Evolutionary conservation across 495 filamentous ascomycete genomes (phyloP).

Genomic region (Monascus purpureus): DNA sequence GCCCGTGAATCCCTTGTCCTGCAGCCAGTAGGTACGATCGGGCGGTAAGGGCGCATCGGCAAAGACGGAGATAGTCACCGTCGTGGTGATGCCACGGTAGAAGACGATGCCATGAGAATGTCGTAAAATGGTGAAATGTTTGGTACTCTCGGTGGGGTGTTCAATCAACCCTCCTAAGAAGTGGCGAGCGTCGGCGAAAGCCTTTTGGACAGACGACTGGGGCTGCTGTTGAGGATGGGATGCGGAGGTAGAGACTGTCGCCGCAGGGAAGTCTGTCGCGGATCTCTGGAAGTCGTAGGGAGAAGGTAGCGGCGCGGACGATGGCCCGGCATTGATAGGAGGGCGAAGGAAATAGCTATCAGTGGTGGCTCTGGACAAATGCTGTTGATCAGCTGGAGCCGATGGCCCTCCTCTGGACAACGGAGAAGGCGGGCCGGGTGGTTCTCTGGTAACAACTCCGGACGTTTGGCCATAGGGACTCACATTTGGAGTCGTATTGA

Average conservation of each 20-base stretch:
- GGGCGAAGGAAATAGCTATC: too few species aligned
- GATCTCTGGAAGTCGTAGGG: neutral
- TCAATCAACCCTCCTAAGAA: conserved; percentile 49
- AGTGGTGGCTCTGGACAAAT: too few species aligned
- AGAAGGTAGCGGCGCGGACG: too few species aligned
- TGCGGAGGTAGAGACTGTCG: too few species aligned
- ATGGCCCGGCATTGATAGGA: too few species aligned
- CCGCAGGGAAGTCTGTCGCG: neutral
- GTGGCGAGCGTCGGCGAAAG: conserved; percentile 42
- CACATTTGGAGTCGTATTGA: too few species aligned
- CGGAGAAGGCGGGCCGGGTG: too few species aligned
- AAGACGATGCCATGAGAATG: conserved; percentile 49
- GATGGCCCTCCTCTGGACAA: too few species aligned
- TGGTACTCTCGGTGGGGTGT: conserved; percentile 49
- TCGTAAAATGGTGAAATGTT: conserved; percentile 51
- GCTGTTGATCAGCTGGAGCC: too few species aligned
- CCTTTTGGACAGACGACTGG: conserved; percentile 16
- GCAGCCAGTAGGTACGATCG: conserved; percentile 49
- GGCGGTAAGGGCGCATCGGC: conserved; percentile 39
- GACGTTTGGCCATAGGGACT: too few species aligned
- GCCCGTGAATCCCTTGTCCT: conserved; percentile 51
- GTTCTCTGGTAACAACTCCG: too few species aligned
- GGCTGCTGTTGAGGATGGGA: neutral
- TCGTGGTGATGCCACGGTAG: conserved; percentile 48
- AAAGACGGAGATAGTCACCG: conserved; percentile 48